phyloP scores from a whole-genome alignment of 2,329 filamentous ascomycete genomes.

The Paracorniculantispora psalliotae region DNA sequence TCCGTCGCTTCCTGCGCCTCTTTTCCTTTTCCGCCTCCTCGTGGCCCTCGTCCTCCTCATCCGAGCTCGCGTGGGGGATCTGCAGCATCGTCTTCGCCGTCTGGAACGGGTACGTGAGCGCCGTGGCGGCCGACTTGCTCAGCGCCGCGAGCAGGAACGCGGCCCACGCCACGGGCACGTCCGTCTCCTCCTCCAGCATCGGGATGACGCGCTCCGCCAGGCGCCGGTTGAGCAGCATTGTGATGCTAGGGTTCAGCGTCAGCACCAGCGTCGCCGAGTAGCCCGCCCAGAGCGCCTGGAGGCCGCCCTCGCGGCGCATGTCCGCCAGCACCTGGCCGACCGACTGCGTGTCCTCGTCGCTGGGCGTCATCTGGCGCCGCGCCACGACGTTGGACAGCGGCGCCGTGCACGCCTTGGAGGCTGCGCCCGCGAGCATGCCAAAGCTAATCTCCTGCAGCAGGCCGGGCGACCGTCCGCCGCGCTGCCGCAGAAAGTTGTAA shows the following conservation, averaged over 20 bases:
- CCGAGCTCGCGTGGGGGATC: slow-evolving; percentile 35
- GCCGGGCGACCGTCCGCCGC: slow-evolving; percentile 42
- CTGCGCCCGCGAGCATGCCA: slow-evolving; percentile 68
- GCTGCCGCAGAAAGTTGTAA: slow-evolving; percentile 53
- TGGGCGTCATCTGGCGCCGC: slow-evolving; percentile 66
- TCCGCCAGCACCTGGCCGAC: slow-evolving; percentile 55
- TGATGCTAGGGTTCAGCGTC: slow-evolving; percentile 80
- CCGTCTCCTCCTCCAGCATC: slow-evolving; percentile 37
- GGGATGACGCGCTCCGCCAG: slow-evolving; percentile 57
- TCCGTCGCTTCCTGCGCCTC: slow-evolving; percentile 1
- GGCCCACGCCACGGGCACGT: slow-evolving; percentile 33
- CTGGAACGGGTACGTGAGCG: slow-evolving; percentile 79
- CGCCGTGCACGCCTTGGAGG: slow-evolving; percentile 70
- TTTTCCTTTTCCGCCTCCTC: slow-evolving; percentile 9
- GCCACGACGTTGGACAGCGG: slow-evolving; percentile 80
- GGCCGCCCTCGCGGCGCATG: slow-evolving; percentile 61
- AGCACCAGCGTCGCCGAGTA: slow-evolving; percentile 77
- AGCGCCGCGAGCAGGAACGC: slow-evolving; percentile 58
- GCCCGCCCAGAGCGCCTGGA: slow-evolving; percentile 79
- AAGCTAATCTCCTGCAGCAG: slow-evolving; percentile 69
- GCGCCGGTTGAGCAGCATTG: slow-evolving; percentile 75
- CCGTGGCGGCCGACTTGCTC: slow-evolving; percentile 72
- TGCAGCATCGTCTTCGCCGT: slow-evolving; percentile 79
- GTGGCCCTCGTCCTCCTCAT: background rate
- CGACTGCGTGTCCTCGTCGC: slow-evolving; percentile 25